A percentile compares a stretch with the other conserved stretches of the same genome.
Conservation (phyloP, 129 eudicot species). For the Tagetes patula region DNA sequence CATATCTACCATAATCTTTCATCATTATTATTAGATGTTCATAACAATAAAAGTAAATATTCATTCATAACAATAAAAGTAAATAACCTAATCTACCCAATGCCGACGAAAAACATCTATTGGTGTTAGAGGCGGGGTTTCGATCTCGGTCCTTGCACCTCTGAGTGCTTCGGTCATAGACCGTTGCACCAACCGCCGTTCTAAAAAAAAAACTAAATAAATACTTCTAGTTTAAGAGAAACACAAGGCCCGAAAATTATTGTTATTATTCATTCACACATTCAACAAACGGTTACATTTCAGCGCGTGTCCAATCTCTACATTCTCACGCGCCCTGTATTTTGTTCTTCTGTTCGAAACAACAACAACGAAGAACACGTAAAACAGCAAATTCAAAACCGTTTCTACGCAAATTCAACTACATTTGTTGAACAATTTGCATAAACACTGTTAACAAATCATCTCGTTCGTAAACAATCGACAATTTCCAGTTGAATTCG, state of each 20-base stretch:
- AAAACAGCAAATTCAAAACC: conserved; percentile 12
- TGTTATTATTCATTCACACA: neutral
- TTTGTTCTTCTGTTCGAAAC: conserved; percentile 21
- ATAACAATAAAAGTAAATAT: too few relatives aligned
- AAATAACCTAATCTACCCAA: too few relatives aligned
- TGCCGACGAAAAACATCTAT: too few relatives aligned
- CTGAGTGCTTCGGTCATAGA: too few relatives aligned
- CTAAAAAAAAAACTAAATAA: neutral
- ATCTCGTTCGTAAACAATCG: neutral
- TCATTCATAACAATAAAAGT: too few relatives aligned
- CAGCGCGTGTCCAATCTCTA: conserved; percentile 4
- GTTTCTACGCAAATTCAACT: conserved; percentile 32
- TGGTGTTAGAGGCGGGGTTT: too few relatives aligned
- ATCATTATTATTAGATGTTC: too few relatives aligned
- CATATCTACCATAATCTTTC: too few relatives aligned
- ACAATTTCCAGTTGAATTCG: neutral
- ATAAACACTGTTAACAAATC: neutral
- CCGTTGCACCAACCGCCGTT: too few relatives aligned
- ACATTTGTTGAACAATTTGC: conserved; percentile 8
- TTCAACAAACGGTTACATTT: neutral
- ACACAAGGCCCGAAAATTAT: neutral
- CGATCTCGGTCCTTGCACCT: too few relatives aligned
- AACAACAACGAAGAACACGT: conserved; percentile 24
- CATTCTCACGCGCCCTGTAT: conserved; percentile 27
- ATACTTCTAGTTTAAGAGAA: neutral